Evolutionary conservation across 202 grass and related monocot species (phyloP), one percentile per base, ranked within the genome.

Genomic region (Sporobolus alterniflorus): DNA sequence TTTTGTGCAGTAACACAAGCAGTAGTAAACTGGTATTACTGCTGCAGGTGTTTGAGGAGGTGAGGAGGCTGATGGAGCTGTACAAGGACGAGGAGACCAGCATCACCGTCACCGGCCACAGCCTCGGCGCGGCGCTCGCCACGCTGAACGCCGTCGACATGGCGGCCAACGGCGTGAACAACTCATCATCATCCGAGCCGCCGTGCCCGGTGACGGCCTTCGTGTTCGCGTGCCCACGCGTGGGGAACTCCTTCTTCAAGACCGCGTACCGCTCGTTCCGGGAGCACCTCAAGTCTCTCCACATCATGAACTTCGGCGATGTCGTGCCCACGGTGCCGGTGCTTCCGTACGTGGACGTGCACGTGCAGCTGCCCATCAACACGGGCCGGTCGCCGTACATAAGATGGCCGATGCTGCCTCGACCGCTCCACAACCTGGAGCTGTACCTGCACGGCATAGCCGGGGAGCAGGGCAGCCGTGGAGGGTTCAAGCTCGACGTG

Each of bases 381-480:
- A 88, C 78, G 0, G 1, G 25, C 24, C 59, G 40, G 32, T 94
- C 91, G 5, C 79, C 75, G 4, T 89, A 86, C 77, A 43, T 94
- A 14, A 64, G 71, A 64, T 1, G 1, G 2, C 83, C 55, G 8
- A 82, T 70, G 3, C 57, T 51, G 49, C 11, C 32, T 6, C 1
- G 0, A 7, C 62, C 64, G 7, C 76, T 72, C 64, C 92, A 91
- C 89, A 84, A 87, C 57, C 68, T 94, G 11, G 89, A 94, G 88
- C 69, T 71, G 44, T 94, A 94, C 83, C 46, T 94, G 70, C 92
- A 94, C 75, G 86, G 77, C 18, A 40, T 89, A 14, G 92, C 92
- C 9, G 92, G 92, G 14, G 67, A 78, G 24, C 85, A 85, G 36
- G 85, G 88, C 4, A 44, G 71, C 50, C 71, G 71, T 15, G 70